A percentile compares a stretch with the other conserved stretches of the same genome.
Conservation (phyloP, 2,329 filamentous ascomycete genomes). For the Stemphylium lycopersici region DNA sequence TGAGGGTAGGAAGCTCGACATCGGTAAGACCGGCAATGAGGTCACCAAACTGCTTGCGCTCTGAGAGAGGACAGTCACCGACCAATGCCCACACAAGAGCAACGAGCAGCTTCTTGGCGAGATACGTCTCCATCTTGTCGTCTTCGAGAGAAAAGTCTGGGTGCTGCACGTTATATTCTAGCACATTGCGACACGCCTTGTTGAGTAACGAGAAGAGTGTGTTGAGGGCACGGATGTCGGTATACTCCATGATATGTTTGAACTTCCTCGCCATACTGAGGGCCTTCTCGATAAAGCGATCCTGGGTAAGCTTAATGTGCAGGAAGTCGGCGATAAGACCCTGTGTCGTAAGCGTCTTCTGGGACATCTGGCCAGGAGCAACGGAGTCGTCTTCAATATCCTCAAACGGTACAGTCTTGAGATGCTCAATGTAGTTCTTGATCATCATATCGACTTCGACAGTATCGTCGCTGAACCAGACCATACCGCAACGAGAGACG, state of each 20-base stretch:
- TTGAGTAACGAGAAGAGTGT: constrained; percentile 96
- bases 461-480: constrained; percentile 99
- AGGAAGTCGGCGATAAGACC: constrained; percentile 79
- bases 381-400: constrained; percentile 93
- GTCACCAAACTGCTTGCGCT: constrained; percentile 90
- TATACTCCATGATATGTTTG: constrained; percentile 99
- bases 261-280: constrained; percentile 77
- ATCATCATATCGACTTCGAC: constrained; percentile 94
- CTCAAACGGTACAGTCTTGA: constrained; percentile 85
- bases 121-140: constrained; percentile 86
- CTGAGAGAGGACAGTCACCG: constrained; percentile 86
- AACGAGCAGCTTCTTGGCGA: constrained; percentile 92
- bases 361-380: constrained; percentile 57
- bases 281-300: constrained; percentile 80
- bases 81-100: constrained; percentile 95
- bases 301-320: constrained; percentile 73
- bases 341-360: constrained; percentile 79
- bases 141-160: constrained; percentile 90
- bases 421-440: constrained; percentile 82
- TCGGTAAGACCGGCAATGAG: constrained; percentile 80
- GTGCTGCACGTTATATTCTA: constrained; percentile 96
- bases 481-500: constrained; percentile 99
- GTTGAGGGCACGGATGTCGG: constrained; percentile 83
- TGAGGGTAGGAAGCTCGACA: constrained; percentile 81
- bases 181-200: constrained; percentile 87